Evolutionary conservation across 768 basidiomycete species (phyloP), one percentile per base, ranked within the genome.

Genomic region (Sutorius australiensis): DNA sequence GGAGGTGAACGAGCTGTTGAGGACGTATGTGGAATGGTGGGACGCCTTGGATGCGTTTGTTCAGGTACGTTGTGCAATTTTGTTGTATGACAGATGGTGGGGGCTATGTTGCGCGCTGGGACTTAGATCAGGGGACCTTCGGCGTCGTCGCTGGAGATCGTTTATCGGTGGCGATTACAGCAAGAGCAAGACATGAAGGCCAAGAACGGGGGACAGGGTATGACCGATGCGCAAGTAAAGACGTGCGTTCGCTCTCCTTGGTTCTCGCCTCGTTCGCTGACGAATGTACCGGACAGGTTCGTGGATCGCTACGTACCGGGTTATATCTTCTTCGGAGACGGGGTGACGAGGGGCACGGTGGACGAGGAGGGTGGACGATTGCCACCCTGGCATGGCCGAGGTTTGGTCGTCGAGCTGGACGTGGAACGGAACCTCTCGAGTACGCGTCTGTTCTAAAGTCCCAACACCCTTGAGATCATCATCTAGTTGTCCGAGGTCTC

Each of bases 221-320:
- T 98, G 95, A 76, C 83, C 0, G 93, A 95, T 61, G 82, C 79
- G 6, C 70, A 94, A 76, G 82, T 85, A 60, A 84, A 83, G 61
- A 63, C 74, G 78, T 77, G 57, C 41, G 69, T 65, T 46, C 11
- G 10, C 17, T 28, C 21, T 30, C 14, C 17, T 45, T 30, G 17
- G 24, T 24, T 24, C 24, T 24, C 24, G 24, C 24, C 21, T 11
- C 4, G 33, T 28, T 48, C 19, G 8, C 42, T 56, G 36, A 51
- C 46, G 48, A 6, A 19, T 28, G 17, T 28, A 40, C 27, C 31
- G 38, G 24, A 33, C 63, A 92, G 89, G 33, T 95, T 95, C 65
- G 83, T 95, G 6, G 89, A 93, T 68, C 84, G 95, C 5, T 97
- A 97, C 68, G 93, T 98, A 60, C 94, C 94, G 1, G 91, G 89